Percentiles rank a stretch among this genome's conserved stretches.
These are phyloP conservation scores for Fusarium odoratissimum DNA, from an alignment of 2,329 filamentous ascomycete genomes.

Conservation along the genomic window DNA sequence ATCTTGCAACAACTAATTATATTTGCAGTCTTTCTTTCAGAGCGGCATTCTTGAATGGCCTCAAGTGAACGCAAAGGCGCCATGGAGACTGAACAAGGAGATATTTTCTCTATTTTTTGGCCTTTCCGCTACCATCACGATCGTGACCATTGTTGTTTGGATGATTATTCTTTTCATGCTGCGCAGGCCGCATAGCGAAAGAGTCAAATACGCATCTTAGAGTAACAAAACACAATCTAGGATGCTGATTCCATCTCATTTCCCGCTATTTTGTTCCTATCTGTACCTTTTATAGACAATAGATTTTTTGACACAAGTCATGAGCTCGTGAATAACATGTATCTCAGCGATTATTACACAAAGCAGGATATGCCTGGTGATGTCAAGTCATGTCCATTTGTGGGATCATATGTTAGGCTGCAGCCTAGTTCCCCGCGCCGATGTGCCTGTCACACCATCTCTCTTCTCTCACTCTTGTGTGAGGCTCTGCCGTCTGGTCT, in stretches of 20 bases:
- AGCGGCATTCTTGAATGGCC: slow-evolving; percentile 31
- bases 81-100: not conserved
- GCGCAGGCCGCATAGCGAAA: not conserved
- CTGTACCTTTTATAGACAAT: not conserved
- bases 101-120: slow-evolving; percentile 17
- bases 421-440: not conserved
- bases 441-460: not conserved
- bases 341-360: not conserved
- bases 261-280: not conserved
- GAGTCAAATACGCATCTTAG: not conserved
- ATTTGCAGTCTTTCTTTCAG: slow-evolving; percentile 25
- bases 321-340: not conserved
- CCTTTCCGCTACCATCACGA: slow-evolving; percentile 3
- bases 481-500: not conserved
- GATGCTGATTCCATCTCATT: not conserved
- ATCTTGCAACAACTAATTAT: not conserved
- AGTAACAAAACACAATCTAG: not conserved
- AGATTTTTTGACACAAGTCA: not conserved
- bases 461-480: not conserved
- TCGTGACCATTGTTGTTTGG: slow-evolving; percentile 1
- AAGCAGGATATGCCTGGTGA: not conserved
- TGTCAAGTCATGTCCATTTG: not conserved
- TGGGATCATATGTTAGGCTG: not conserved
- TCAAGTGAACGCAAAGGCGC: not conserved
- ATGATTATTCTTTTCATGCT: not conserved